Evolutionary conservation across 306 rosid genomes (phyloP).

Genomic region (Prunus fruticosa): DNA sequence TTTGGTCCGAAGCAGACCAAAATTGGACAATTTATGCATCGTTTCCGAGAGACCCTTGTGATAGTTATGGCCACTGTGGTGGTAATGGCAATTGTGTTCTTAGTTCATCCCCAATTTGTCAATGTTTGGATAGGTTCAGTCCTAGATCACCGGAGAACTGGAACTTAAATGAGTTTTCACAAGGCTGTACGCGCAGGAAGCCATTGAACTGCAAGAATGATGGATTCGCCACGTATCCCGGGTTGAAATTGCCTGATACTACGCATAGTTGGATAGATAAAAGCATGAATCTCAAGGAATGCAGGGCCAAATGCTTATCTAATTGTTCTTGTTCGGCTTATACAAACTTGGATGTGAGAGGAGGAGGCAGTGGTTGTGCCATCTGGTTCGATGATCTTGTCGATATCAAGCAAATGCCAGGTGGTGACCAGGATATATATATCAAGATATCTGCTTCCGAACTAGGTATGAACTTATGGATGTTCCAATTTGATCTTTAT

Average conservation of each 20-base stretch:
- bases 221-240: slow-evolving; percentile 26
- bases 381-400: slow-evolving; percentile 63
- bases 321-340: slow-evolving; percentile 67
- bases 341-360: slow-evolving; percentile 55
- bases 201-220: slow-evolving; percentile 31
- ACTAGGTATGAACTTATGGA: slow-evolving; percentile 34
- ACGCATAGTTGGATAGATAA: slow-evolving; percentile 38
- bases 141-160: slow-evolving; percentile 32
- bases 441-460: slow-evolving; percentile 55
- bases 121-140: slow-evolving; percentile 43
- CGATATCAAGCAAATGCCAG: slow-evolving; percentile 32
- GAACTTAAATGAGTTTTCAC: slow-evolving; percentile 15
- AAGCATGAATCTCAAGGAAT: slow-evolving; percentile 36
- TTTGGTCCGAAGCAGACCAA: slow-evolving; percentile 20
- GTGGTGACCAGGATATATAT: slow-evolving; percentile 42
- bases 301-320: slow-evolving; percentile 48
- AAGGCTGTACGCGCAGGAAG: slow-evolving; percentile 38
- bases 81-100: slow-evolving; percentile 28
- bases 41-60: slow-evolving; percentile 40
- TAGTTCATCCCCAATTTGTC: slow-evolving; percentile 24
- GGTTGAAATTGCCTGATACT: slow-evolving; percentile 54
- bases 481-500: neutral
- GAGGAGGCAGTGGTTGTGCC: slow-evolving; percentile 58
- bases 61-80: slow-evolving; percentile 38
- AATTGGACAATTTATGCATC: slow-evolving; percentile 23